A percentile compares a stretch with the other conserved stretches of the same genome.
phyloP scores from a whole-genome alignment of 495 filamentous ascomycete species.

The Neurospora terricola region DNA sequence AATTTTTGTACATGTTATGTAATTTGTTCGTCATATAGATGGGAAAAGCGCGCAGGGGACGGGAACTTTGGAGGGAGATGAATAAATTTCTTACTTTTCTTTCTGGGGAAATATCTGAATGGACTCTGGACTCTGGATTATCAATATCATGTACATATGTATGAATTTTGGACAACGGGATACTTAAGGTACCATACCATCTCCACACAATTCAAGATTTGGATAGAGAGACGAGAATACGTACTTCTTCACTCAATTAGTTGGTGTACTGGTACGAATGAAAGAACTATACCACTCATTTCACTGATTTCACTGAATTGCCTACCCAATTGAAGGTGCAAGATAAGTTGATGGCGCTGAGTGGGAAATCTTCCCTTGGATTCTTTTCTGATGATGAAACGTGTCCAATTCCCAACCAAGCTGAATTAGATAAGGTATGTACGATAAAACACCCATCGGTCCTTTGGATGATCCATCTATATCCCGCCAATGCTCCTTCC shows the following conservation, averaged over 20 bases:
- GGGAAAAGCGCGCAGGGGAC: background rate
- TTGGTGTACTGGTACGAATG: background rate
- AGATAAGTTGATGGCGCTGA: background rate
- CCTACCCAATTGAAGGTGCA: background rate
- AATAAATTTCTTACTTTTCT: background rate
- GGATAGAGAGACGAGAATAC: background rate
- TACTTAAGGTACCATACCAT: too few relatives aligned
- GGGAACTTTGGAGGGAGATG: background rate
- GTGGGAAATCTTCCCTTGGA: background rate
- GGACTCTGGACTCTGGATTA: too few relatives aligned
- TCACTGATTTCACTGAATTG: background rate
- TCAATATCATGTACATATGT: background rate
- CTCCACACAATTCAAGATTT: background rate
- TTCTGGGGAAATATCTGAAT: background rate
- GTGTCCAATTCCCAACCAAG: background rate
- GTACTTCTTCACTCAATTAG: background rate
- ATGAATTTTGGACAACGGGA: background rate
- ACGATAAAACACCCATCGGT: background rate
- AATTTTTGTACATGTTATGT: background rate
- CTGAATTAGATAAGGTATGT: background rate
- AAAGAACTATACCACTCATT: background rate
- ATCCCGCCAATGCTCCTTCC: background rate
- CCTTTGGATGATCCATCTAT: background rate
- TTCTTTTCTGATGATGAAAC: background rate
- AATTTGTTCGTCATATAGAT: background rate